These are phyloP conservation scores for Neurospora terricola DNA, from an alignment of 495 filamentous ascomycete species.

Conservation along the genomic window DNA sequence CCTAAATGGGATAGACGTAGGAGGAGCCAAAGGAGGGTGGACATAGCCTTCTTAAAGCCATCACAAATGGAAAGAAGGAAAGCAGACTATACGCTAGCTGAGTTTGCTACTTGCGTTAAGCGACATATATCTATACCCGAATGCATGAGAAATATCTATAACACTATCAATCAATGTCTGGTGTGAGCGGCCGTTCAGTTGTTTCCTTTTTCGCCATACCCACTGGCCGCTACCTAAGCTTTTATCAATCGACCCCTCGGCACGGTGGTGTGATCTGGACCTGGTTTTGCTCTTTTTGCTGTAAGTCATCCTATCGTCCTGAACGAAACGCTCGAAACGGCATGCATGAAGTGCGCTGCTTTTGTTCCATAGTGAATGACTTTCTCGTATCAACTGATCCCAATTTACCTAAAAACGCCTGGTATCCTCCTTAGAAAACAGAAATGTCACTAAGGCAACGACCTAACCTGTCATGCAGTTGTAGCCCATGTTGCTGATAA, in stretches of 20 bases:
- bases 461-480: neutral
- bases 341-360: neutral
- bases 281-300: neutral
- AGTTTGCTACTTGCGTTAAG: neutral
- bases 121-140: neutral
- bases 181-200: neutral
- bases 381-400: neutral
- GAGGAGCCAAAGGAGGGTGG: neutral
- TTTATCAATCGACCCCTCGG: neutral
- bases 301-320: neutral
- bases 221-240: neutral
- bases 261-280: neutral
- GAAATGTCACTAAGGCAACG: neutral
- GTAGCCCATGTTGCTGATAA: neutral
- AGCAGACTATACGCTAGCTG: neutral
- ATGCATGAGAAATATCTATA: neutral
- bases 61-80: neutral
- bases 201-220: neutral
- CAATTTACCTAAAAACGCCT: neutral
- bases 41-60: neutral
- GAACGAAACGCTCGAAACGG: neutral
- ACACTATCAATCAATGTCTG: neutral
- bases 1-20: neutral
- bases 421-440: neutral
- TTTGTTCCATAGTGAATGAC: neutral